Percentiles rank a stretch among this genome's conserved stretches.
phyloP scores from a whole-genome alignment of 2,329 filamentous ascomycete genomes.

The Penicillium olsonii region DNA sequence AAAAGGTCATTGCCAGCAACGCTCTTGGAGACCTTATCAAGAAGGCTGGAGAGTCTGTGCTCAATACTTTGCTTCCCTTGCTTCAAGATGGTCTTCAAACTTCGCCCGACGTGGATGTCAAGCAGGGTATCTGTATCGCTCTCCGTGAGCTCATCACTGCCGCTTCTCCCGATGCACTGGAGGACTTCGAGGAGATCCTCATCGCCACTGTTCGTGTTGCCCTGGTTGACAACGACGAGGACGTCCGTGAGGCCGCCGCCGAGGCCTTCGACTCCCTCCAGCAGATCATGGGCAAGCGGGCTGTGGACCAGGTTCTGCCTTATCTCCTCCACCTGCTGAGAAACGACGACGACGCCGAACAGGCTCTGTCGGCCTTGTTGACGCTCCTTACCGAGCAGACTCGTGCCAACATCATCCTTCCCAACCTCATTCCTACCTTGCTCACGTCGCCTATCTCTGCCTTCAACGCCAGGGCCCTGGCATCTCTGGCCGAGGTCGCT shows the following conservation, averaged over 20 bases:
- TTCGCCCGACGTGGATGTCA: constrained; percentile 87
- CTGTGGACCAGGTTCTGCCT: constrained; percentile 92
- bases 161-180: constrained; percentile 81
- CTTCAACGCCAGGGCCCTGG: constrained; percentile 93
- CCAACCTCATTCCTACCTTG: constrained; percentile 91
- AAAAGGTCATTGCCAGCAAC: constrained; percentile 98
- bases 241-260: constrained; percentile 91
- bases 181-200: constrained; percentile 92
- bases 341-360: constrained; percentile 82
- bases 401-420: constrained; percentile 92
- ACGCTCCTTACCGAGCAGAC: constrained; percentile 92
- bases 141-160: constrained; percentile 90
- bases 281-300: constrained; percentile 88
- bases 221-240: constrained; percentile 82
- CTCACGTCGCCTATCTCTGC: constrained; percentile 85
- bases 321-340: constrained; percentile 87
- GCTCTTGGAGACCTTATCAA: constrained; percentile 94
- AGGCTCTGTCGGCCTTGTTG: constrained; percentile 86
- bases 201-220: constrained; percentile 93
- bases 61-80: constrained; percentile 83
- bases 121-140: constrained; percentile 96
- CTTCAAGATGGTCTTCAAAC: constrained; percentile 87
- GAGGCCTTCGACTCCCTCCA: constrained; percentile 97
- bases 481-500: constrained; percentile 89
- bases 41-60: constrained; percentile 91